Conservation (phyloP, 805 yeast genomes). For the Saccharomycopsis fermentans region DNA sequence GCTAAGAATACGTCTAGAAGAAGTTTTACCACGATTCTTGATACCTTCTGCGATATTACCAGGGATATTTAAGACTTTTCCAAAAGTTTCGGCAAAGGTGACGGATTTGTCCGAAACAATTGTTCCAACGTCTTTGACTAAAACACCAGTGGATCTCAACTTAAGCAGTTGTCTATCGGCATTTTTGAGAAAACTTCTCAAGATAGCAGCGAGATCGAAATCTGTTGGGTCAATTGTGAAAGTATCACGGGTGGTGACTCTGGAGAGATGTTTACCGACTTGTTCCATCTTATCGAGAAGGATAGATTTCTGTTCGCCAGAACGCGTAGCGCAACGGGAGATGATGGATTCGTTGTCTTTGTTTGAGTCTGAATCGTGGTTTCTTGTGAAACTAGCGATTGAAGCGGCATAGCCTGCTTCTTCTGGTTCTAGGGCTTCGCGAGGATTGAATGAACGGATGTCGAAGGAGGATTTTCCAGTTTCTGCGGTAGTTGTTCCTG, state of each 20-base stretch:
- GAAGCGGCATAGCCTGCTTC: not conserved
- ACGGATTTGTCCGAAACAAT: slow-evolving; percentile 44
- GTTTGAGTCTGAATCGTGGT: not conserved
- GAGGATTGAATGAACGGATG: not conserved
- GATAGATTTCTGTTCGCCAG: not conserved
- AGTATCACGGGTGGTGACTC: slow-evolving; percentile 15
- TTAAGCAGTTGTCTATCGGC: slow-evolving; percentile 6
- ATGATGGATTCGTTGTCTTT: not conserved
- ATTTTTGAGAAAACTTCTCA: slow-evolving; percentile 28
- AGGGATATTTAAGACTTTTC: slow-evolving; percentile 15
- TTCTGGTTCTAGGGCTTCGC: not conserved
- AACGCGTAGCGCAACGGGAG: not conserved
- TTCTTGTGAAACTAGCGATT: not conserved
- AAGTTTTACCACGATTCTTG: slow-evolving; percentile 23
- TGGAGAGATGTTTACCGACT: slow-evolving; percentile 9
- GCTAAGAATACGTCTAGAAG: slow-evolving; percentile 29
- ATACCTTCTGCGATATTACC: slow-evolving; percentile 7
- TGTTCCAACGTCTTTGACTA: slow-evolving; percentile 34
- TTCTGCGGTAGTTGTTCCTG: not conserved
- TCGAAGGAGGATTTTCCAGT: not conserved
- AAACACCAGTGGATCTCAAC: slow-evolving; percentile 31
- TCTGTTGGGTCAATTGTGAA: slow-evolving; percentile 27
- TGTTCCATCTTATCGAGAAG: slow-evolving; percentile 9
- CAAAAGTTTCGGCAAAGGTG: slow-evolving; percentile 39
- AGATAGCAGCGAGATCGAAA: slow-evolving; percentile 31